A percentile compares a stretch with the other conserved stretches of the same genome.
Evolutionary conservation across 495 filamentous ascomycete genomes (phyloP).

Genomic region (Penicillium verhagenii): DNA sequence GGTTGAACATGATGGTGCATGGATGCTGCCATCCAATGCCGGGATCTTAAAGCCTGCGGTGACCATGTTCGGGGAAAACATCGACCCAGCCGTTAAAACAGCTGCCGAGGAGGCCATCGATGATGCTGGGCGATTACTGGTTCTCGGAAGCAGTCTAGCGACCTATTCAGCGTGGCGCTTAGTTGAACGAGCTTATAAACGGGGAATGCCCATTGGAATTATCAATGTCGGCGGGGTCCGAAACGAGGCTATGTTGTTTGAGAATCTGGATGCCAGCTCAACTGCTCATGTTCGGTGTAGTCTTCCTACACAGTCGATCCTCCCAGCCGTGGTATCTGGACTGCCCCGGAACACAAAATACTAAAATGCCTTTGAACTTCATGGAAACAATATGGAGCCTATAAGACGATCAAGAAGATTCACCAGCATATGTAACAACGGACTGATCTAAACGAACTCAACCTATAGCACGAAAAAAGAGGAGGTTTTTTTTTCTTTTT

Average conservation of each 20-base stretch:
- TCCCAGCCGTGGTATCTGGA: constrained; percentile 35
- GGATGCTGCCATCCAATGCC: constrained; percentile 62
- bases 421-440: neutral
- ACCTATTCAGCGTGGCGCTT: constrained; percentile 94
- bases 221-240: constrained; percentile 82
- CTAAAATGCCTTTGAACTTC: neutral
- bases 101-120: constrained; percentile 82
- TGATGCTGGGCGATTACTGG: constrained; percentile 66
- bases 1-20: constrained; percentile 80
- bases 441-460: no score
- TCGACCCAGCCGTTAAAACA: constrained; percentile 60
- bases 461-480: no score
- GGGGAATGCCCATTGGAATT: constrained; percentile 80
- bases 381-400: no score
- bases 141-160: constrained; percentile 85
- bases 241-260: constrained; percentile 71
- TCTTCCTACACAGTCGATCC: constrained; percentile 35
- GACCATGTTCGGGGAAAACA: constrained; percentile 94
- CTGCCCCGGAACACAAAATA: constrained; percentile 23
- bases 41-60: constrained; percentile 90
- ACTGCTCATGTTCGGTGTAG: constrained; percentile 38
- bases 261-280: constrained; percentile 30
- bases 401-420: no score
- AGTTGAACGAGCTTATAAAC: constrained; percentile 75
- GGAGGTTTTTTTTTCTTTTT: no score